Evolutionary conservation across 2,329 filamentous ascomycete species (phyloP).

Genomic region (Aspergillus uvarum): DNA sequence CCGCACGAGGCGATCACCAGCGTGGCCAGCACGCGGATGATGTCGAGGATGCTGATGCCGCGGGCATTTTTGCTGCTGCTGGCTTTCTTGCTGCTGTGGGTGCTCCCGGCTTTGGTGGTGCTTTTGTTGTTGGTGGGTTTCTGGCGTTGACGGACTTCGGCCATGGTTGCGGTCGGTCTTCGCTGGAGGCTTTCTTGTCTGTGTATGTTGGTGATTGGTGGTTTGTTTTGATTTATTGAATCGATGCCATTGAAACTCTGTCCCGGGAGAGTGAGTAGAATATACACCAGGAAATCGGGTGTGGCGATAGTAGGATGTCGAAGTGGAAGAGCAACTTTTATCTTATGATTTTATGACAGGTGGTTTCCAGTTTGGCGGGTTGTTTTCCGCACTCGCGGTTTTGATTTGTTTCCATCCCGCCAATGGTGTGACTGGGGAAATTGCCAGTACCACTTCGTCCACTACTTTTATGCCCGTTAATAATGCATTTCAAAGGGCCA

Average conservation of each 20-base stretch:
- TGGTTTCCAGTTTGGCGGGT: constrained; percentile 1
- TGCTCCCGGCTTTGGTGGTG: constrained; percentile 6
- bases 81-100: constrained; percentile 3
- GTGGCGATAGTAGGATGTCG: too few relatives aligned
- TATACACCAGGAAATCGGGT: too few relatives aligned
- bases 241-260: not conserved
- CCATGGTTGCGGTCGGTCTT: constrained; percentile 21
- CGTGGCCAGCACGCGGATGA: constrained; percentile 68
- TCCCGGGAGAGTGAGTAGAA: not conserved
- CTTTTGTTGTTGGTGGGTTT: constrained; percentile 14
- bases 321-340: too few relatives aligned
- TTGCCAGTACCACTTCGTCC: not conserved
- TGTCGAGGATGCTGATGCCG: constrained; percentile 57
- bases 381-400: not conserved
- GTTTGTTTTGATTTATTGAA: not conserved
- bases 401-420: not conserved
- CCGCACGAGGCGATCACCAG: constrained; percentile 65
- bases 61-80: constrained; percentile 17
- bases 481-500: too few relatives aligned
- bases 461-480: too few relatives aligned
- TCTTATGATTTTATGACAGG: not conserved
- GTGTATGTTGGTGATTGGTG: too few relatives aligned
- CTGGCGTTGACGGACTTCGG: constrained; percentile 34
- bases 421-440: not conserved
- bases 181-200: not conserved